Evolutionary conservation across 2,329 filamentous ascomycete species (phyloP).

Genomic region (Phialophora chinensis): DNA sequence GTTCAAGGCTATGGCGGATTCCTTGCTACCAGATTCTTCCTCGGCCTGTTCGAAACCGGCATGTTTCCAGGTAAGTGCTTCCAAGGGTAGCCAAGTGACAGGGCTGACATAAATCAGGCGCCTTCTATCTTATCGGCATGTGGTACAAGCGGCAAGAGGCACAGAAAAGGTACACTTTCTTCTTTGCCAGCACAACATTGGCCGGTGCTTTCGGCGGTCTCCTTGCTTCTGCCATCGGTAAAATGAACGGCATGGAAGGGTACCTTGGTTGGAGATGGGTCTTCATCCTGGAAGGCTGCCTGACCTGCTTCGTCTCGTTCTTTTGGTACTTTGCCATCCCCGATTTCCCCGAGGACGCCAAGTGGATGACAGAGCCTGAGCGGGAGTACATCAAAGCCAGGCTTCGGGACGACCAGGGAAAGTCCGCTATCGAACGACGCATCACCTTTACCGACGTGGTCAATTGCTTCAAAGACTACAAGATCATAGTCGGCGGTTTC

Average conservation of each 20-base stretch:
- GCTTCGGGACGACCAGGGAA: slow-evolving; percentile 71
- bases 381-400: slow-evolving; percentile 69
- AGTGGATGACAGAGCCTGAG: slow-evolving; percentile 75
- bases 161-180: slow-evolving; percentile 90
- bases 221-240: slow-evolving; percentile 64
- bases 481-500: slow-evolving; percentile 74
- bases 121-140: slow-evolving; percentile 52
- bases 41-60: slow-evolving; percentile 77
- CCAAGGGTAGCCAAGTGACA: not conserved
- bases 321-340: slow-evolving; percentile 73
- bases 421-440: slow-evolving; percentile 66
- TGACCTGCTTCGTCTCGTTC: slow-evolving; percentile 67
- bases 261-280: slow-evolving; percentile 64
- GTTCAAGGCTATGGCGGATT: slow-evolving; percentile 78
- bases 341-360: slow-evolving; percentile 75
- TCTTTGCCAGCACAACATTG: slow-evolving; percentile 75
- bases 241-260: slow-evolving; percentile 60
- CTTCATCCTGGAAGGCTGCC: slow-evolving; percentile 66
- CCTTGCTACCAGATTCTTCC: slow-evolving; percentile 81
- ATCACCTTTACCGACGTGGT: slow-evolving; percentile 66
- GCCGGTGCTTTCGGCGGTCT: slow-evolving; percentile 69
- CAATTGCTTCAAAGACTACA: slow-evolving; percentile 72
- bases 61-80: slow-evolving; percentile 52
- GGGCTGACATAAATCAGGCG: slow-evolving; percentile 23
- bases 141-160: slow-evolving; percentile 89